phyloP scores from a whole-genome alignment of 345 rosid genomes.

The Diplotaxis tenuifolia region DNA sequence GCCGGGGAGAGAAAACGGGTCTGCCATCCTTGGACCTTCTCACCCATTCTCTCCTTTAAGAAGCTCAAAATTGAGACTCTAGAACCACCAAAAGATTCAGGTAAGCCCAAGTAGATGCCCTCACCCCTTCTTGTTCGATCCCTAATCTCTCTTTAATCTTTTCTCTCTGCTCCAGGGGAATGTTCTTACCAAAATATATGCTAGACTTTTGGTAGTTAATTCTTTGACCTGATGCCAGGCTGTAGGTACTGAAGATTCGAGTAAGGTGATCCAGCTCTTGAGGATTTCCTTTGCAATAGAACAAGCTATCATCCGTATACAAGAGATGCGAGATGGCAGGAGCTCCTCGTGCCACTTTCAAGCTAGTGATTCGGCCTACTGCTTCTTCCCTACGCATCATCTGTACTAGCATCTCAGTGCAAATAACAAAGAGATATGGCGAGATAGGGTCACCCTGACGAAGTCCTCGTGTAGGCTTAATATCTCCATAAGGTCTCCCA shows the following conservation, averaged over 20 bases:
- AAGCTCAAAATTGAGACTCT: neutral
- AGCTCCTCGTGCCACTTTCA: neutral
- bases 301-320: neutral
- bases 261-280: neutral
- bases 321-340: neutral
- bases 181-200: too few species aligned
- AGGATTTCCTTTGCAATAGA: neutral
- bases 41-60: neutral
- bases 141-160: neutral
- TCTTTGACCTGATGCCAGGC: neutral
- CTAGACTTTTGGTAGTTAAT: neutral
- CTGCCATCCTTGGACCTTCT: neutral
- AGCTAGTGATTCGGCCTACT: neutral
- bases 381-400: neutral
- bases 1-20: neutral
- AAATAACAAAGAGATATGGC: neutral
- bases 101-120: neutral
- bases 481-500: too few species aligned
- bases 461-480: too few species aligned
- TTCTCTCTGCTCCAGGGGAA: neutral
- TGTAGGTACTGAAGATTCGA: neutral
- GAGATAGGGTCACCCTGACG: neutral
- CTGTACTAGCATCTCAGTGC: neutral
- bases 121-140: neutral
- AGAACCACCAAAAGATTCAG: neutral